Percentiles rank a stretch among this genome's conserved stretches.
Evolutionary conservation across 2,329 filamentous ascomycete genomes (phyloP).

Genomic region (Trichophyton rubrum): DNA sequence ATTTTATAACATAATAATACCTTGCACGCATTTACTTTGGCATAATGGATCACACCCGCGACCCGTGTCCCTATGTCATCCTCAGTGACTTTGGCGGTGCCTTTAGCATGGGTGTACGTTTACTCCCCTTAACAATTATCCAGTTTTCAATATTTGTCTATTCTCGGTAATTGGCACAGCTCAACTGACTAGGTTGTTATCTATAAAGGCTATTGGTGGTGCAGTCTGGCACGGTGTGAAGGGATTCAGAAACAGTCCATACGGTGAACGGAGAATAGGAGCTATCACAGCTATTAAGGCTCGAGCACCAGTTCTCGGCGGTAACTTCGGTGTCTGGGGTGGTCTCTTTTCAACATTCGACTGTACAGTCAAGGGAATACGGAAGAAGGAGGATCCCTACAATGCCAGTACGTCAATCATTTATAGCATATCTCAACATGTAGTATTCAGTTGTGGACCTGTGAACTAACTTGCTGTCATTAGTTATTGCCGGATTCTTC

Average conservation of each 20-base stretch:
- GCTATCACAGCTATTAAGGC: slow-evolving; percentile 96
- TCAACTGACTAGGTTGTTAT: slow-evolving; percentile 6
- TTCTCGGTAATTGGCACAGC: neutral
- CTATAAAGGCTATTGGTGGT: slow-evolving; percentile 54
- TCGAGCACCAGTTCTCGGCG: slow-evolving; percentile 85
- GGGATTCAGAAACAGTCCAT: slow-evolving; percentile 77
- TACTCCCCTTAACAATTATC: slow-evolving; percentile 6
- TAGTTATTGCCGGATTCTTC: slow-evolving; percentile 86
- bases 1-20: neutral
- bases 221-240: slow-evolving; percentile 96
- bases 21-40: neutral
- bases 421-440: too few species aligned
- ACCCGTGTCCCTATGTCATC: slow-evolving; percentile 93
- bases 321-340: slow-evolving; percentile 97
- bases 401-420: slow-evolving; percentile 56
- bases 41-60: slow-evolving; percentile 83
- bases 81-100: slow-evolving; percentile 96
- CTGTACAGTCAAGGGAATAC: slow-evolving; percentile 85
- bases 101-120: slow-evolving; percentile 88
- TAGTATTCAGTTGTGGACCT: neutral
- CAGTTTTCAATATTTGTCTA: slow-evolving; percentile 4
- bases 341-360: slow-evolving; percentile 93
- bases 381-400: slow-evolving; percentile 96
- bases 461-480: neutral
- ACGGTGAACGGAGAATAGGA: slow-evolving; percentile 90